Conservation (phyloP, 2,329 filamentous ascomycete genomes). For the Ascochyta rabiei region DNA sequence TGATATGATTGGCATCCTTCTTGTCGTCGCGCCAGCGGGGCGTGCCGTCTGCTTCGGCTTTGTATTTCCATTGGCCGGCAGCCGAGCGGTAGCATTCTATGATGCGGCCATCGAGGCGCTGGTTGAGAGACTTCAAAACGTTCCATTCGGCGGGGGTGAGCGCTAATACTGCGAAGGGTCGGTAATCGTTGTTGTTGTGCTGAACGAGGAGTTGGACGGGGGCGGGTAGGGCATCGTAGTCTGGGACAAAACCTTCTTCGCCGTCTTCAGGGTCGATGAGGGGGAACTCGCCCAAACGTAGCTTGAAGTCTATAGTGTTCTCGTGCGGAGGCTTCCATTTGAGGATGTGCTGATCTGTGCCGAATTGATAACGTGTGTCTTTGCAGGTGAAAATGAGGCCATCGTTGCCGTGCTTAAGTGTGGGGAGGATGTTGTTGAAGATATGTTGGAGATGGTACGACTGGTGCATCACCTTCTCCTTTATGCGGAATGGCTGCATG, state of each 20-base stretch:
- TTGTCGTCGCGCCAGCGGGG: slow-evolving; percentile 94
- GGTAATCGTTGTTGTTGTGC: slow-evolving; percentile 68
- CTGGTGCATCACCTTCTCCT: slow-evolving; percentile 88
- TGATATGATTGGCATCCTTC: slow-evolving; percentile 84
- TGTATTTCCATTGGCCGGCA: slow-evolving; percentile 77
- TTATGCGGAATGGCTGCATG: slow-evolving; percentile 74
- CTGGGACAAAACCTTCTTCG: slow-evolving; percentile 68
- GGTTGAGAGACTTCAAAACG: slow-evolving; percentile 71
- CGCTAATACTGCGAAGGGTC: slow-evolving; percentile 67
- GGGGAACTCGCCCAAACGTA: slow-evolving; percentile 76
- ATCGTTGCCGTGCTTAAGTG: slow-evolving; percentile 89
- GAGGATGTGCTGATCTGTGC: slow-evolving; percentile 90
- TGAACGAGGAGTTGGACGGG: slow-evolving; percentile 72
- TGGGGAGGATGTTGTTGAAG: slow-evolving; percentile 85
- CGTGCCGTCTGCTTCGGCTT: slow-evolving; percentile 53
- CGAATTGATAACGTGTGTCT: slow-evolving; percentile 81
- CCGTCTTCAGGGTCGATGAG: slow-evolving; percentile 71
- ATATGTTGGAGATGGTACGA: slow-evolving; percentile 78
- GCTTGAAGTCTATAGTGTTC: slow-evolving; percentile 91
- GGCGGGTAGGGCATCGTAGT: slow-evolving; percentile 81
- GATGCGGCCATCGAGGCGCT: slow-evolving; percentile 83
- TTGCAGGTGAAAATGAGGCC: slow-evolving; percentile 98
- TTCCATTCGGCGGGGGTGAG: slow-evolving; percentile 84
- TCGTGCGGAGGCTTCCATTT: slow-evolving; percentile 98
- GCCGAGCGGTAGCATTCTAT: slow-evolving; percentile 88